Conservation (phyloP, 257 asterid genomes). For the Parsonsia alboflavescens region DNA sequence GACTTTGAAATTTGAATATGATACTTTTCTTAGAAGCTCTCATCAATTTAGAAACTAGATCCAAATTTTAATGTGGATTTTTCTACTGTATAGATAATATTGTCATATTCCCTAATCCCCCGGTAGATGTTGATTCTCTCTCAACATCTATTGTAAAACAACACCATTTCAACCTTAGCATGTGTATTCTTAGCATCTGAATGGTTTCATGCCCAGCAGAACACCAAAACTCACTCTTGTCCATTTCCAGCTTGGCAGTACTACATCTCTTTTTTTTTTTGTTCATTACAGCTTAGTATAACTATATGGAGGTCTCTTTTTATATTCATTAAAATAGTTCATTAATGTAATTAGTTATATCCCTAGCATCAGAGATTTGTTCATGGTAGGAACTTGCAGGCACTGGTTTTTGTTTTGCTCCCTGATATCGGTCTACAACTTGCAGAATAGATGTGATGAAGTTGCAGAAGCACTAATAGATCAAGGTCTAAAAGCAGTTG, state of each 20-base stretch:
- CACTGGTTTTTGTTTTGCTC: neutral
- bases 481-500: constrained; percentile 76
- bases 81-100: neutral
- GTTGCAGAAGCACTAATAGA: constrained; percentile 77
- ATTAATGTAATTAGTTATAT: neutral
- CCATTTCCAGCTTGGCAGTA: neutral
- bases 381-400: neutral
- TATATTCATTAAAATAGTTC: too few relatives aligned
- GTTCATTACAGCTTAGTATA: neutral
- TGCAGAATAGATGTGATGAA: constrained; percentile 86
- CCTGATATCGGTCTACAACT: constrained; percentile 11
- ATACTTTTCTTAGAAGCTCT: neutral
- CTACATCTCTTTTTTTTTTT: neutral
- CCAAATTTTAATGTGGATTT: neutral
- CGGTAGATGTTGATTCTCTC: neutral
- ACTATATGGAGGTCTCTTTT: neutral
- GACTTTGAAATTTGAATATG: neutral
- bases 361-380: neutral
- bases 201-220: neutral
- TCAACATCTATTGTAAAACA: neutral
- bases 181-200: neutral
- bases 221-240: neutral
- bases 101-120: too few relatives aligned
- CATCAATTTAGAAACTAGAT: neutral
- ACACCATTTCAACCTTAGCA: neutral